These are phyloP conservation scores for Nigrograna mackinnonii DNA, from an alignment of 2,329 filamentous ascomycete genomes.

Conservation along the genomic window DNA sequence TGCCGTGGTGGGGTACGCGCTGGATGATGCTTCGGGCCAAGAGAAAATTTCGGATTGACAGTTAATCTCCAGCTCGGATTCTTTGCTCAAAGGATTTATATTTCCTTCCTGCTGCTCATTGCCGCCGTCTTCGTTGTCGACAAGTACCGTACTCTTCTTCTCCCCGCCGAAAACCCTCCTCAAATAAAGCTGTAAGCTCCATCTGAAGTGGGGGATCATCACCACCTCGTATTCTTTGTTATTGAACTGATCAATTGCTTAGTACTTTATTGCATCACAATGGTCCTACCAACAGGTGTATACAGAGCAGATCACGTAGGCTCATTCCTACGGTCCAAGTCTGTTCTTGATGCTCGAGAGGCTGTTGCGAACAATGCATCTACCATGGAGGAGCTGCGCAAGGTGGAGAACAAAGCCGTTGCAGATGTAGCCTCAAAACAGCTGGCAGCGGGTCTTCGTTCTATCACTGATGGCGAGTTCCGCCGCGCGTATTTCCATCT, in stretches of 20 bases:
- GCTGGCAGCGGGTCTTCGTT: constrained; percentile 52
- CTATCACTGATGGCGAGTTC: constrained; percentile 62
- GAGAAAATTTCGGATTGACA: no score
- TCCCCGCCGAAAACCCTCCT: no score
- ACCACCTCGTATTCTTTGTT: no score
- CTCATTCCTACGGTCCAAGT: constrained; percentile 57
- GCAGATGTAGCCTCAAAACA: constrained; percentile 53
- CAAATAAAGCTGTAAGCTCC: no score
- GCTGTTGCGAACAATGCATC: constrained; percentile 50
- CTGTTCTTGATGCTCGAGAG: constrained; percentile 54
- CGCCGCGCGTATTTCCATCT: constrained; percentile 62
- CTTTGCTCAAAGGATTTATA: no score
- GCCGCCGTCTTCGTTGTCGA: no score
- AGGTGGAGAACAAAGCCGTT: constrained; percentile 56
- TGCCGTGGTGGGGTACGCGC: constrained; percentile 44
- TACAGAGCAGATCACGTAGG: constrained; percentile 60
- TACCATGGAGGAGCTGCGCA: constrained; percentile 49
- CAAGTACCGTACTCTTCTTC: no score
- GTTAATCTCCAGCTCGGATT: no score
- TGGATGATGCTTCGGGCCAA: no score
- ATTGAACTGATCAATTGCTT: no score
- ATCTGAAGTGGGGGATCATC: no score
- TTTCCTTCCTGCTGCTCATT: no score
- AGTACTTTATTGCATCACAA: constrained; percentile 36
- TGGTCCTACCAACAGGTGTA: constrained; percentile 44